Base-by-base conservation (phyloP, 139 green algal species). In the Limnomonas spitsbergensis region DNA sequence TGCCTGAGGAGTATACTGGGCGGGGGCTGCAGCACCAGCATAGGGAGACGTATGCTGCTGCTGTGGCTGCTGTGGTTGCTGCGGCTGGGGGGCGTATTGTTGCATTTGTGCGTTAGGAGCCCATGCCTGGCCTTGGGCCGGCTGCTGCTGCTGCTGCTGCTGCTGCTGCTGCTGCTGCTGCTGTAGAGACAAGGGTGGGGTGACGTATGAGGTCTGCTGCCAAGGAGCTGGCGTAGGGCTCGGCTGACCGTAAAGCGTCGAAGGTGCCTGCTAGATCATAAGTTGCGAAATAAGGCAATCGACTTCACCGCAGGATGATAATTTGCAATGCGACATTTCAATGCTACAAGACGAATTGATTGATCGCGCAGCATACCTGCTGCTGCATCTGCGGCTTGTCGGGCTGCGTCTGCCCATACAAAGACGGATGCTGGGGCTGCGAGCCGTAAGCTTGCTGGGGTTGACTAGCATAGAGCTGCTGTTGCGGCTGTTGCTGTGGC, bases 1-100 rank as follows among this genome's bases (percentile, higher is more conserved):
- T 69, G n/a, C 47, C 69, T 82, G 78, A 34, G 54, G 40, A 42
- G 77, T 53, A 20, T 73, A 54, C 70, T 76, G n/a, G n/a, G 70
- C 31, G 73, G 71, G 53, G 69, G 56, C 70, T 40, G 67, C 34
- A 6, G 67, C 67, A 74, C 40, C 9, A 74, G 9, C 67, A 74
- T 71, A 20, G 61, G 9, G 61, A 38, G 9, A 34, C 24, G 24
- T 38, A 71, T 71, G 61, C 6, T 20, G 14, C 47, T 29, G 20
- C 47, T 61, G 47, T 61, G 14, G 47, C 14, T 29, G 14, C 20
- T 61, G 47, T 20, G 14, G 47, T 20, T 39, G 61, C 24, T 34
- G 26, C 27, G 9, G 61, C 24, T 34, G 26, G 61, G 26, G 61
- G 9, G 61, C 29, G 29, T 72, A 37, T 72, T 34, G 26, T 34